Percentiles rank a stretch among this genome's conserved stretches.
Evolutionary conservation across 2,329 filamentous ascomycete genomes (phyloP).

Genomic region (Teratosphaeria viscida): DNA sequence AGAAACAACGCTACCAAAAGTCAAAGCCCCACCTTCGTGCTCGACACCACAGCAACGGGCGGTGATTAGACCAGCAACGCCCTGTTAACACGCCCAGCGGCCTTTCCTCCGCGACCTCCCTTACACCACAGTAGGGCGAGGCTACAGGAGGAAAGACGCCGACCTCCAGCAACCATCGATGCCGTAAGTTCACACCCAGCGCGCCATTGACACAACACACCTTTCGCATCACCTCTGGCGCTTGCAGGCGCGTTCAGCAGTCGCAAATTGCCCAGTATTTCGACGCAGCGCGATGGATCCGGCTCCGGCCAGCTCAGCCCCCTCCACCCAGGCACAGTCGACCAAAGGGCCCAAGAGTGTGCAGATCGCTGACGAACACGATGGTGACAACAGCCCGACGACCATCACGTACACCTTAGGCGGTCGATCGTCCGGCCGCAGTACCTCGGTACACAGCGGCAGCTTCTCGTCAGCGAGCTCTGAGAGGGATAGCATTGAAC

Average conservation of each 20-base stretch:
- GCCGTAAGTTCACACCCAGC: neutral
- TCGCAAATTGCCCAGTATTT: neutral
- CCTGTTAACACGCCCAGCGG: neutral
- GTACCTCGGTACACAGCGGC: constrained; percentile 14
- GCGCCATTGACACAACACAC: neutral
- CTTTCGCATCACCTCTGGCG: neutral
- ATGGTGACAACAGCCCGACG: constrained; percentile 9
- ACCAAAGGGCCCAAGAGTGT: neutral
- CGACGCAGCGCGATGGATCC: neutral
- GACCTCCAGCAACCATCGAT: neutral
- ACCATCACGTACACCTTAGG: constrained; percentile 10
- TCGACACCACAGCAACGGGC: neutral
- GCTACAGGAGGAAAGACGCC: neutral
- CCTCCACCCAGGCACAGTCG: neutral
- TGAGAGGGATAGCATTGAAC: constrained; percentile 13
- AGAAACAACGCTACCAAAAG: neutral
- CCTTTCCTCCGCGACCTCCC: neutral
- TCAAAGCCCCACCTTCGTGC: neutral
- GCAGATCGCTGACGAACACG: constrained; percentile 13
- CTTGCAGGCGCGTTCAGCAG: neutral
- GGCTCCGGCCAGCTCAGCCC: neutral
- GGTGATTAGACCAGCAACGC: neutral
- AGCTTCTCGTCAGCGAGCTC: constrained; percentile 18
- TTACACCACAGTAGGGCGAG: neutral
- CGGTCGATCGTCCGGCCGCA: constrained; percentile 19